These are phyloP conservation scores for Herpotrichia juniperi DNA, from an alignment of 2,329 filamentous ascomycete species.

Conservation along the genomic window DNA sequence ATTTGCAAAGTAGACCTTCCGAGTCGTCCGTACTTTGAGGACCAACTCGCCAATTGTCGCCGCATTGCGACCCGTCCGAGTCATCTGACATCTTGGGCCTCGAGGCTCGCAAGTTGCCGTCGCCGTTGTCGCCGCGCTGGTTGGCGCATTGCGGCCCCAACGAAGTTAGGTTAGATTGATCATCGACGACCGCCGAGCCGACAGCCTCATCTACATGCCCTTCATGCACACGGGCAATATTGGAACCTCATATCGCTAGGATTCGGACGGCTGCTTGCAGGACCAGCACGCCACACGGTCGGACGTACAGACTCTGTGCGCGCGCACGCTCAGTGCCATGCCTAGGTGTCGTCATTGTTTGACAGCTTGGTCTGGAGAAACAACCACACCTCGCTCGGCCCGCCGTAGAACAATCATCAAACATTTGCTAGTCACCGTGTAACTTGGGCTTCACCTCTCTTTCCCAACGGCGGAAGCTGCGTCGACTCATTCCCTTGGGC, in stretches of 20 bases:
- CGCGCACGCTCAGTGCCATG: background rate
- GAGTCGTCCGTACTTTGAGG: slow-evolving; percentile 15
- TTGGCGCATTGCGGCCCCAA: background rate
- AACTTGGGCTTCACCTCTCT: slow-evolving; percentile 1
- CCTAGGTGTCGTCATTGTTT: slow-evolving; percentile 7
- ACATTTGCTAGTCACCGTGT: slow-evolving; percentile 14
- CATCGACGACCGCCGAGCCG: slow-evolving; percentile 1
- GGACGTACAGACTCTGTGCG: background rate
- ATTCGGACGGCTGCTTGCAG: slow-evolving; percentile 31
- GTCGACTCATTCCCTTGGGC: slow-evolving; percentile 28
- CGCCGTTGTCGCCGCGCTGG: background rate
- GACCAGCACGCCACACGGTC: slow-evolving; percentile 19
- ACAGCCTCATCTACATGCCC: slow-evolving; percentile 28
- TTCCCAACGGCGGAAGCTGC: slow-evolving; percentile 13
- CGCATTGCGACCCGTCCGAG: slow-evolving; percentile 6
- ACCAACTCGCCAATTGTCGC: slow-evolving; percentile 8
- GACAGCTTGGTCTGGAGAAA: slow-evolving; percentile 1
- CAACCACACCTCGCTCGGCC: slow-evolving; percentile 3
- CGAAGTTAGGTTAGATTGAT: background rate
- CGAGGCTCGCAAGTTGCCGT: slow-evolving; percentile 10
- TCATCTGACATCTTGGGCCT: slow-evolving; percentile 20
- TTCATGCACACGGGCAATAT: slow-evolving; percentile 21
- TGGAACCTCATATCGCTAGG: slow-evolving; percentile 23
- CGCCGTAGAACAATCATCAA: slow-evolving; percentile 18
- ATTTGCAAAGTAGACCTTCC: slow-evolving; percentile 17